Percentiles rank a stretch among this genome's conserved stretches.
These are phyloP conservation scores for Leishmania lainsoni DNA, from an alignment of 208 protist genomes.

Conservation along the genomic window DNA sequence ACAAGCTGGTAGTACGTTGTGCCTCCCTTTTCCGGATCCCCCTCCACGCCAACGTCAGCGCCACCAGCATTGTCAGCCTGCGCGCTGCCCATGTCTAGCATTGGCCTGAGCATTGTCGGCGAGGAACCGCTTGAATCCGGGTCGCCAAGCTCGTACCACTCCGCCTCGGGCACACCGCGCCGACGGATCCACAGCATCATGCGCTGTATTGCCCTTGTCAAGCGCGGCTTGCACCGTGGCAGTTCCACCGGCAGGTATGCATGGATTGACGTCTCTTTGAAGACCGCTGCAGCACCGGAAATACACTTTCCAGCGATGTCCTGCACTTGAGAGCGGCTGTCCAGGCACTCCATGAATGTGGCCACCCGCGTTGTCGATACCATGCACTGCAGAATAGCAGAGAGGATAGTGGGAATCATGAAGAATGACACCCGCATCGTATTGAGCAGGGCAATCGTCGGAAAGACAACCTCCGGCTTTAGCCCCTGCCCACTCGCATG, in stretches of 20 bases:
- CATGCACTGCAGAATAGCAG: constrained; percentile 58
- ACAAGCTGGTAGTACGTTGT: constrained; percentile 31
- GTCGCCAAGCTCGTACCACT: constrained; percentile 26
- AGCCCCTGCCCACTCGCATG: constrained; percentile 57
- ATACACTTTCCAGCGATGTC: constrained; percentile 25
- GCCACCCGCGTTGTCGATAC: constrained; percentile 74
- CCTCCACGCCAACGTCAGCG: background rate
- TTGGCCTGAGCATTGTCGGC: too few species aligned
- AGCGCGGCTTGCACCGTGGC: constrained; percentile 25
- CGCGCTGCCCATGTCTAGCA: background rate
- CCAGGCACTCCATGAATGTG: constrained; percentile 66
- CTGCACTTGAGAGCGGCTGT: constrained; percentile 7
- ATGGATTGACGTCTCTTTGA: constrained; percentile 33
- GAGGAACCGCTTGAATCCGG: background rate
- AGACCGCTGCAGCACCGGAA: constrained; percentile 24
- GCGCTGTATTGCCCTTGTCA: constrained; percentile 12
- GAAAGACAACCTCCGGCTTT: constrained; percentile 84
- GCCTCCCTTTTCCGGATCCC: constrained; percentile 17
- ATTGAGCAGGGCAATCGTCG: constrained; percentile 87
- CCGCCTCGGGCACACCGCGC: constrained; percentile 30
- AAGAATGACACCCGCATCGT: constrained; percentile 91
- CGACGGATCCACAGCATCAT: constrained; percentile 26
- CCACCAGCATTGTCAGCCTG: background rate
- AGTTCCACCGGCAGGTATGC: constrained; percentile 32
- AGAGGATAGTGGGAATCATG: constrained; percentile 84